These are phyloP conservation scores for Colletotrichum kahawae DNA, from an alignment of 2,329 filamentous ascomycete species.

Conservation along the genomic window DNA sequence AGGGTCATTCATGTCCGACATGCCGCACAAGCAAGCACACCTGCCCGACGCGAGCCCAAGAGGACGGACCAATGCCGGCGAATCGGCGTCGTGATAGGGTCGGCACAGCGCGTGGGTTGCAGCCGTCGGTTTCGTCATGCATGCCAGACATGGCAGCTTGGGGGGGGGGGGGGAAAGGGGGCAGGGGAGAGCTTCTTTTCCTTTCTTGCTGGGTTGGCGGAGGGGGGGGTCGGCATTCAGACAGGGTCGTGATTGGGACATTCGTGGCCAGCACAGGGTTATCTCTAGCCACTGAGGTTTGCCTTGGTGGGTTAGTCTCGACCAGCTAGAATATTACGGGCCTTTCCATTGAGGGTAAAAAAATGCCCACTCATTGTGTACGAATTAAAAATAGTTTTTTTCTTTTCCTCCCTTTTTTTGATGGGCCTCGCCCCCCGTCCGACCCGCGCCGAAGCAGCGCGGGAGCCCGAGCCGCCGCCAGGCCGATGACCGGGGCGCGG, in stretches of 20 bases:
- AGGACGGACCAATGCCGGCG: background rate
- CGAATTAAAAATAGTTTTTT: too few species aligned
- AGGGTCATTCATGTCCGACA: background rate
- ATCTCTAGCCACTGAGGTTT: background rate
- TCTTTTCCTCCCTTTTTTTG: too few species aligned
- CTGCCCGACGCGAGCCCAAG: conserved; percentile 20
- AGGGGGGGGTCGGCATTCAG: background rate
- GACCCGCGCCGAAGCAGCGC: too few species aligned
- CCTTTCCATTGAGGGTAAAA: too few species aligned
- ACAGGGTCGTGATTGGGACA: background rate
- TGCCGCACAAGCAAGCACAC: conserved; percentile 17
- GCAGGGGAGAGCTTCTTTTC: background rate
- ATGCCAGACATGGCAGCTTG: background rate
- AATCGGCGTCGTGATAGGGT: background rate
- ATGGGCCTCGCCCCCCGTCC: too few species aligned
- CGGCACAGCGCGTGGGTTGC: background rate
- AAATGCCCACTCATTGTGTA: too few species aligned
- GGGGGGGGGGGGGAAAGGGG: background rate
- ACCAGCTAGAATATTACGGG: background rate
- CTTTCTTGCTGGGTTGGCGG: background rate
- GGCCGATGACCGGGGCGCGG: too few species aligned
- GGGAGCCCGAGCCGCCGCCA: too few species aligned
- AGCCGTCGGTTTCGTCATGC: background rate
- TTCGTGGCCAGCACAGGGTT: background rate
- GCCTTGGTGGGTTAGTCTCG: background rate